Percentiles rank a stretch among this genome's conserved stretches.
These are phyloP conservation scores for Rhizopogon rudus DNA, from an alignment of 768 basidiomycete species.

Conservation along the genomic window DNA sequence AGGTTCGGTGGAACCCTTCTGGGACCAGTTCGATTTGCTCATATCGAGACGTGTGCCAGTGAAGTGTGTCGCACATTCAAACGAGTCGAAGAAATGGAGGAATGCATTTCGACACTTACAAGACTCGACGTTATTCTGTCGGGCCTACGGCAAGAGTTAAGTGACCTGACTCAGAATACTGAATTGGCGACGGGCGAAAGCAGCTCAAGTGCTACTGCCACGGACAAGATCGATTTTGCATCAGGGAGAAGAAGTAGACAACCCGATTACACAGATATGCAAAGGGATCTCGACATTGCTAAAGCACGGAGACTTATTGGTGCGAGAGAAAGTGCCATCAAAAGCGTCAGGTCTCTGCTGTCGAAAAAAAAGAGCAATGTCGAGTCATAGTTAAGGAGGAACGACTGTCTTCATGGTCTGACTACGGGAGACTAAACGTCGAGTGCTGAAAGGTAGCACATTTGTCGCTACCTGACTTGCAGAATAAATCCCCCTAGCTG, in stretches of 20 bases:
- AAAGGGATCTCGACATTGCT: conserved; percentile 42
- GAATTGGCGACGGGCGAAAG: not conserved
- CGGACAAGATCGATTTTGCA: not conserved
- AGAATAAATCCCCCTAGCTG: not conserved
- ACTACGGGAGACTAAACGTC: no score
- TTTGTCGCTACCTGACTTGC: no score
- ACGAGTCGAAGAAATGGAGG: conserved; percentile 62
- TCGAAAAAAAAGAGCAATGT: conserved; percentile 28
- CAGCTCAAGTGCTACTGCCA: not conserved
- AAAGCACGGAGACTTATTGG: conserved; percentile 65
- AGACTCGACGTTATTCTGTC: conserved; percentile 59
- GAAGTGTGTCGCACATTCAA: conserved; percentile 73
- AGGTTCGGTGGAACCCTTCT: conserved; percentile 84
- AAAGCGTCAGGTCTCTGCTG: conserved; percentile 52
- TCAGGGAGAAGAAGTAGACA: conserved; percentile 17
- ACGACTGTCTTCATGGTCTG: no score
- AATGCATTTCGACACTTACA: conserved; percentile 48
- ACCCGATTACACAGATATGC: conserved; percentile 43
- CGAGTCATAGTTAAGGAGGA: no score
- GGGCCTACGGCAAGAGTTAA: conserved; percentile 45
- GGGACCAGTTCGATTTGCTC: conserved; percentile 69
- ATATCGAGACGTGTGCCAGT: conserved; percentile 69
- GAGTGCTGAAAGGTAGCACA: not conserved
- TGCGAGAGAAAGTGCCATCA: conserved; percentile 66
- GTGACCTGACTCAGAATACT: not conserved